phyloP scores from a whole-genome alignment of 108 stramenopile species.

The Nitzschia palea region DNA sequence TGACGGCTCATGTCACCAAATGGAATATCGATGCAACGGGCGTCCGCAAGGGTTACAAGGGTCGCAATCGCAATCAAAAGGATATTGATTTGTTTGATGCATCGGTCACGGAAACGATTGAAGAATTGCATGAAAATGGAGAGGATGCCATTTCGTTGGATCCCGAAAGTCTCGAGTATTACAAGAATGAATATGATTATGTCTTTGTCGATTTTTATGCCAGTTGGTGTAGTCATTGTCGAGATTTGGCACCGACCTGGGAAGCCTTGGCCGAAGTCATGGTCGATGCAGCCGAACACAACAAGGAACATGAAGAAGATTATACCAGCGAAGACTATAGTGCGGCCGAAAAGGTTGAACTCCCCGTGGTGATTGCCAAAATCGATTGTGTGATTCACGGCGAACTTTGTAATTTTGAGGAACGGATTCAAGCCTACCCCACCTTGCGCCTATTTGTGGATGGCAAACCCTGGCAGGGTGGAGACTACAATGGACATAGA shows the following conservation, averaged over 20 bases:
- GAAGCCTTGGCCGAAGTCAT: conserved; percentile 87
- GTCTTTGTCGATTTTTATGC: conserved; percentile 72
- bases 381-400: conserved; percentile 89
- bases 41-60: conserved; percentile 72
- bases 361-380: conserved; percentile 82
- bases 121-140: conserved; percentile 87
- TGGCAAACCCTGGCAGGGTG: conserved; percentile 45
- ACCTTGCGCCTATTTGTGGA: conserved; percentile 87
- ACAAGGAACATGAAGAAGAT: conserved; percentile 35
- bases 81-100: conserved; percentile 66
- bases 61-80: conserved; percentile 84
- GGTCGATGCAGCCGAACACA: conserved; percentile 55
- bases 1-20: conserved; percentile 91
- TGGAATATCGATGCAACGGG: conserved; percentile 92
- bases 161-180: conserved; percentile 37
- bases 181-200: conserved; percentile 44
- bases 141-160: conserved; percentile 81
- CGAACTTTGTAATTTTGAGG: conserved; percentile 62
- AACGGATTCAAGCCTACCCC: conserved; percentile 88
- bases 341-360: conserved; percentile 65
- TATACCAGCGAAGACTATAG: conserved; percentile 71
- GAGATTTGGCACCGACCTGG: conserved; percentile 84
- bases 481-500: conserved; percentile 82
- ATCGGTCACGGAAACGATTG: conserved; percentile 72
- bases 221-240: conserved; percentile 88